Percentiles rank a stretch among this genome's conserved stretches.
Evolutionary conservation across 352 stramenopile species (phyloP).

Genomic region (Globisporangium emineosum): DNA sequence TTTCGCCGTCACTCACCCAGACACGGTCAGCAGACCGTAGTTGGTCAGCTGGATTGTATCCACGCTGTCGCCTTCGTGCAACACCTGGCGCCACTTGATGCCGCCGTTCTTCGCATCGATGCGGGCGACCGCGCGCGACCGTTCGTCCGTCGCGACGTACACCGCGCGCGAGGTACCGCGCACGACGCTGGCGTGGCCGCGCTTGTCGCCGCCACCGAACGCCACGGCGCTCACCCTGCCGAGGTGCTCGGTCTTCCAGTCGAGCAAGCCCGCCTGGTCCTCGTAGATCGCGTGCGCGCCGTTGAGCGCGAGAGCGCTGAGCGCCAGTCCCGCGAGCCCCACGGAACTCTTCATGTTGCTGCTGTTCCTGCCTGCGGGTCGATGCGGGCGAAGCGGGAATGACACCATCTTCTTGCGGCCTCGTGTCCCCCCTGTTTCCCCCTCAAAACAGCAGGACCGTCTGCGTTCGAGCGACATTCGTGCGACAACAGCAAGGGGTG

Average conservation of each 20-base stretch:
- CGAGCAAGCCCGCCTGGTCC: constrained; percentile 75
- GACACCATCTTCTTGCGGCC: constrained; percentile 2
- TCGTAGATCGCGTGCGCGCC: constrained; percentile 47
- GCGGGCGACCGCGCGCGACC: constrained; percentile 56
- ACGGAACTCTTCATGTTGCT: constrained; percentile 8
- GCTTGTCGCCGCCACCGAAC: constrained; percentile 47
- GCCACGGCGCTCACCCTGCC: constrained; percentile 46
- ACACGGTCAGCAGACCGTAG: constrained; percentile 62
- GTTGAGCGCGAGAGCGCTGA: constrained; percentile 22
- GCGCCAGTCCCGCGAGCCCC: constrained; percentile 17
- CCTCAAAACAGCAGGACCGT: not conserved
- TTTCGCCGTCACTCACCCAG: constrained; percentile 34
- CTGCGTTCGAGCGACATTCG: not conserved
- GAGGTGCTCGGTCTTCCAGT: constrained; percentile 72
- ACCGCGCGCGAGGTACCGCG: constrained; percentile 43
- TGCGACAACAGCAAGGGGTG: not conserved
- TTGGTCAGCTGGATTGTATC: constrained; percentile 71
- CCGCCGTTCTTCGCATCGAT: constrained; percentile 65
- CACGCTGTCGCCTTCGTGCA: constrained; percentile 53
- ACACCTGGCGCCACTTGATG: constrained; percentile 76
- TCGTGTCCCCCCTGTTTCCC: constrained; percentile 2
- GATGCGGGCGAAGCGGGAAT: constrained; percentile 5
- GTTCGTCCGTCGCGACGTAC: constrained; percentile 69
- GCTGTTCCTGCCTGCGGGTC: not conserved
- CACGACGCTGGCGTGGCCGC: constrained; percentile 30